These are phyloP conservation scores for Magnusiomyces paraingens DNA, from an alignment of 1,139 yeast genomes.

Conservation along the genomic window DNA sequence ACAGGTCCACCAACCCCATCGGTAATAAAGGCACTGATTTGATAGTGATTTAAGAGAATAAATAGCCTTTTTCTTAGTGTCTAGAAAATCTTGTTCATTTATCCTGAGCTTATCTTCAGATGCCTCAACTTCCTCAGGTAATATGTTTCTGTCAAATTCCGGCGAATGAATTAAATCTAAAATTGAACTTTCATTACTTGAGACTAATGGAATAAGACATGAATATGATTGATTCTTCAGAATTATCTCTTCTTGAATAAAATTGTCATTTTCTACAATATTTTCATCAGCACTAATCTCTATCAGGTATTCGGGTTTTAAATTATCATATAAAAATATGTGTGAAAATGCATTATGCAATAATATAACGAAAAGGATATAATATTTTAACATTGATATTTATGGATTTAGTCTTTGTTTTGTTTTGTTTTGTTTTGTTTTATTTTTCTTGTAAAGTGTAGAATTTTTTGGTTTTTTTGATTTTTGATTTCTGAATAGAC, in stretches of 20 bases:
- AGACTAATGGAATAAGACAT: conserved; percentile 4
- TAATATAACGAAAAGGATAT: too few species aligned
- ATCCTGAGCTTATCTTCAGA: conserved; percentile 8
- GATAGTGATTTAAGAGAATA: conserved; percentile 27
- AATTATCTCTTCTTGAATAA: background rate
- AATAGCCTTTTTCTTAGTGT: conserved; percentile 24
- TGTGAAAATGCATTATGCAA: too few species aligned
- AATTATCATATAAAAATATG: too few species aligned
- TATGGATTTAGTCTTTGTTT: too few species aligned
- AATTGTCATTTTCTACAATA: background rate
- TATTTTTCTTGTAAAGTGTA: background rate
- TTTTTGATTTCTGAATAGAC: too few species aligned
- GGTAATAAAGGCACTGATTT: conserved; percentile 34
- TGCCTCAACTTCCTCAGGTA: conserved; percentile 1
- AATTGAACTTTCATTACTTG: conserved; percentile 10
- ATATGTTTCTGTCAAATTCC: conserved; percentile 1
- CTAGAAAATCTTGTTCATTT: conserved; percentile 8
- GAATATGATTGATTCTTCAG: background rate
- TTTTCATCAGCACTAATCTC: too few species aligned
- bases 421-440: too few species aligned
- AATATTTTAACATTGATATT: too few species aligned
- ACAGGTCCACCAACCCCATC: conserved; percentile 59
- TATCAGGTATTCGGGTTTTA: too few species aligned
- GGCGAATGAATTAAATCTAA: conserved; percentile 2
- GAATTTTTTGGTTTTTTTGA: background rate